These are phyloP conservation scores for Heterobasidion irregulare DNA, from an alignment of 1,284 basidiomycete species.

Conservation along the genomic window DNA sequence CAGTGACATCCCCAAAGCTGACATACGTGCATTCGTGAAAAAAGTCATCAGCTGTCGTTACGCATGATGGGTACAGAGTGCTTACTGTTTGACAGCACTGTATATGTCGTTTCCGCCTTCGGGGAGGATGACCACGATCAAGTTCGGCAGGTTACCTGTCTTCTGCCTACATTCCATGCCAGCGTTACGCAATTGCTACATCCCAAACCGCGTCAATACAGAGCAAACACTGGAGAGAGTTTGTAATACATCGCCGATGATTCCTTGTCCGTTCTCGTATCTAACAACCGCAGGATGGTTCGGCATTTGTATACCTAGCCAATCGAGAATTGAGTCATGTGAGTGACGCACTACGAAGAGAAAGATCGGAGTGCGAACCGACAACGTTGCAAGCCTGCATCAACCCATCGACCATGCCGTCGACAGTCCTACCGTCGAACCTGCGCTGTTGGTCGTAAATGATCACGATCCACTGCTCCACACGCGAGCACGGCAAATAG, in stretches of 20 bases:
- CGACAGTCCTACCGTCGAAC: conserved; percentile 34
- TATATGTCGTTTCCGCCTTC: conserved; percentile 70
- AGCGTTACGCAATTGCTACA: conserved; percentile 37
- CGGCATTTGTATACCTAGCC: conserved; percentile 42
- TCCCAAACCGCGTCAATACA: background rate
- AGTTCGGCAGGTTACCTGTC: conserved; percentile 34
- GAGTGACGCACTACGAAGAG: too few species aligned
- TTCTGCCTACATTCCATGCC: conserved; percentile 35
- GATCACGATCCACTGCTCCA: conserved; percentile 52
- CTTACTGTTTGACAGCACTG: conserved; percentile 70
- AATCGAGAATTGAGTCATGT: background rate
- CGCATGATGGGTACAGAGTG: background rate
- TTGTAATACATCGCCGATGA: conserved; percentile 34
- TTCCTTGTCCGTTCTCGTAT: conserved; percentile 48
- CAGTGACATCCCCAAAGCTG: conserved; percentile 65
- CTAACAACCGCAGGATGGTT: conserved; percentile 33
- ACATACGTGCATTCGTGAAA: conserved; percentile 1
- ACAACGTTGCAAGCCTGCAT: conserved; percentile 38
- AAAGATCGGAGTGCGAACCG: conserved; percentile 26
- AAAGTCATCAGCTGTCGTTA: background rate
- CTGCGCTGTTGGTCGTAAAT: conserved; percentile 50
- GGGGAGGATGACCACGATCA: conserved; percentile 67
- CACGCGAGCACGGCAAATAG: conserved; percentile 22
- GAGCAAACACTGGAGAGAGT: too few species aligned
- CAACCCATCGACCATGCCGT: conserved; percentile 44